Evolutionary conservation across 352 stramenopile genomes (phyloP).

Genomic region (Phytophthora meadii): DNA sequence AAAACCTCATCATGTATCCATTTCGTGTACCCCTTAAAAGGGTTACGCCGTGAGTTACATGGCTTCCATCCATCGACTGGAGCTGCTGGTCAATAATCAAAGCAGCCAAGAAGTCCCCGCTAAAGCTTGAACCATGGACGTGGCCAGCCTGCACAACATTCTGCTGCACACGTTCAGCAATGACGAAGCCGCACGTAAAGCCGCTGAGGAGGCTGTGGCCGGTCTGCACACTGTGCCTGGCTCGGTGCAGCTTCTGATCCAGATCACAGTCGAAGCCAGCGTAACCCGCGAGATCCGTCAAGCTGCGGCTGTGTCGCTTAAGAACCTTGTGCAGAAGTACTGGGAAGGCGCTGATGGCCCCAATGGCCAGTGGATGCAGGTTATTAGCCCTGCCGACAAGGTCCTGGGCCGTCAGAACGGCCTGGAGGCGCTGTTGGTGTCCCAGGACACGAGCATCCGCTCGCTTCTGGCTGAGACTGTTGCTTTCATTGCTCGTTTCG

Average conservation of each 20-base stretch:
- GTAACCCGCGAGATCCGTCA: slow-evolving; percentile 90
- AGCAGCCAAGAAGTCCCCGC: slow-evolving; percentile 19
- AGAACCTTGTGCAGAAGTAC: slow-evolving; percentile 96
- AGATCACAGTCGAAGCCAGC: slow-evolving; percentile 77
- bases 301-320: slow-evolving; percentile 94
- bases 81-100: slow-evolving; percentile 28
- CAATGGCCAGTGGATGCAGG: slow-evolving; percentile 73
- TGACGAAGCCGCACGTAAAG: slow-evolving; percentile 73
- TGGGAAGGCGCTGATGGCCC: slow-evolving; percentile 89
- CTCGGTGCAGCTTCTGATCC: slow-evolving; percentile 80
- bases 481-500: slow-evolving; percentile 93
- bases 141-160: slow-evolving; percentile 89
- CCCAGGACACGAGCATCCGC: slow-evolving; percentile 48
- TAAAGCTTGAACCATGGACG: slow-evolving; percentile 75
- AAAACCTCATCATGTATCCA: slow-evolving; percentile 27
- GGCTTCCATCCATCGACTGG: slow-evolving; percentile 38
- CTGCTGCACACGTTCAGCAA: slow-evolving; percentile 88
- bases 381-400: slow-evolving; percentile 76
- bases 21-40: slow-evolving; percentile 14
- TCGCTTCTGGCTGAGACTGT: slow-evolving; percentile 94
- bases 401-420: slow-evolving; percentile 71
- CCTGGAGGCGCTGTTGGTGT: slow-evolving; percentile 69
- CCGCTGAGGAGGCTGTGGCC: slow-evolving; percentile 74
- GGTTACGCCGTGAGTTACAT: slow-evolving; percentile 21
- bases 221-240: slow-evolving; percentile 81